A percentile compares a stretch with the other conserved stretches of the same genome.
phyloP scores from a whole-genome alignment of 1,284 basidiomycete genomes.

The Cutaneotrichosporon cavernicola region DNA sequence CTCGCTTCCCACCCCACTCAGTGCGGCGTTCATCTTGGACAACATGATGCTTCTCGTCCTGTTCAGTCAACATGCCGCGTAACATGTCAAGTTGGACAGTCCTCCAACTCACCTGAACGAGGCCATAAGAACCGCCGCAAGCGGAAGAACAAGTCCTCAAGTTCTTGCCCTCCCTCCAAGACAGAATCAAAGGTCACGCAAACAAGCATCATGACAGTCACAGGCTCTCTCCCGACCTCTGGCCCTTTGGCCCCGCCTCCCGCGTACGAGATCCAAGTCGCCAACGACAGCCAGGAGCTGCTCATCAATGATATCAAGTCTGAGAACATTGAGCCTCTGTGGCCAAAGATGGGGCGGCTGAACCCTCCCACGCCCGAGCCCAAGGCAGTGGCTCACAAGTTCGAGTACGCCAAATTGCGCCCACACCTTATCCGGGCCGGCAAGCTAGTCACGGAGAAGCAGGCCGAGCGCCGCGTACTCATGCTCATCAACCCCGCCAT shows the following conservation, averaged over 20 bases:
- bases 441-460: slow-evolving; percentile 26
- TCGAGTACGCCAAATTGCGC: slow-evolving; percentile 24
- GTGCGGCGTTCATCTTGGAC: no score
- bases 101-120: not conserved
- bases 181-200: not conserved
- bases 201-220: slow-evolving; percentile 8
- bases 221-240: slow-evolving; percentile 7
- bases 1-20: not conserved
- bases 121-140: not conserved
- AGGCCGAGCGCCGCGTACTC: slow-evolving; percentile 31
- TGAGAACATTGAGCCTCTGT: slow-evolving; percentile 22
- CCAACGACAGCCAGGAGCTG: slow-evolving; percentile 25
- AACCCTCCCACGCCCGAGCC: slow-evolving; percentile 23
- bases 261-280: slow-evolving; percentile 14
- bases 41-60: no score
- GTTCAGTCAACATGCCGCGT: no score
- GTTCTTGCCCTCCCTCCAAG: not conserved
- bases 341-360: slow-evolving; percentile 25
- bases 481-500: slow-evolving; percentile 30
- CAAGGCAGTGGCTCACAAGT: slow-evolving; percentile 27
- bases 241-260: slow-evolving; percentile 16
- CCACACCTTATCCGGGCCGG: slow-evolving; percentile 31
- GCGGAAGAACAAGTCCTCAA: not conserved
- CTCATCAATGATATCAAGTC: slow-evolving; percentile 24
- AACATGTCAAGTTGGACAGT: no score